phyloP scores from a whole-genome alignment of 2,329 filamentous ascomycete genomes.

The Pseudogymnoascus sp. region DNA sequence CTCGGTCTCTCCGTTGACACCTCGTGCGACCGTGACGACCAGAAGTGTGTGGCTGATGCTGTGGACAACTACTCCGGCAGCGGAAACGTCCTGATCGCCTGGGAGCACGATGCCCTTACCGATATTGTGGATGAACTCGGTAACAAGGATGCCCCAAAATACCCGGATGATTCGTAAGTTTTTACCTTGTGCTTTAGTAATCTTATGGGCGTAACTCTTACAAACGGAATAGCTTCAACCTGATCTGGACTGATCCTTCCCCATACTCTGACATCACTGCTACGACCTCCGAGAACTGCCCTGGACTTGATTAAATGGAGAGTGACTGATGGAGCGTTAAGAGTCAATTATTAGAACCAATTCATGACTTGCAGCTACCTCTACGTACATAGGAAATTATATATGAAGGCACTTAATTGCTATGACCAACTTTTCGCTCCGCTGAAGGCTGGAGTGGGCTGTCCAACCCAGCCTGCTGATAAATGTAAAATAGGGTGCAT shows the following conservation, averaged over 20 bases:
- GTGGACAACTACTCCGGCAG: conserved; percentile 40
- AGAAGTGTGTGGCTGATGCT: conserved; percentile 44
- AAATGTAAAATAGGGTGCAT: background rate
- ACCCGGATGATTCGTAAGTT: conserved; percentile 41
- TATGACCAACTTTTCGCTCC: background rate
- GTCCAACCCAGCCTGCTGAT: background rate
- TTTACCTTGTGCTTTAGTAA: background rate
- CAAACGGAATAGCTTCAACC: conserved; percentile 36
- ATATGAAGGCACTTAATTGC: background rate
- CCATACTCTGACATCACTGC: conserved; percentile 41
- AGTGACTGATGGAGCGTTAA: background rate
- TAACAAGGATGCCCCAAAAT: conserved; percentile 40
- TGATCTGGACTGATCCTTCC: conserved; percentile 51
- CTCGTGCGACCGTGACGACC: conserved; percentile 49
- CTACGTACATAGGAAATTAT: background rate
- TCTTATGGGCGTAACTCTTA: conserved; percentile 4
- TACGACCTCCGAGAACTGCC: conserved; percentile 44
- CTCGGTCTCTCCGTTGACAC: conserved; percentile 48
- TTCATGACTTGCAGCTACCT: background rate
- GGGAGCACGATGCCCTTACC: conserved; percentile 49
- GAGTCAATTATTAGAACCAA: background rate
- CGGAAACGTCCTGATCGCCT: conserved; percentile 55
- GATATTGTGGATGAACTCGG: conserved; percentile 47
- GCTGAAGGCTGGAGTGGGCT: background rate
- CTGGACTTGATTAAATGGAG: conserved; percentile 39